Evolutionary conservation across 805 yeast species (phyloP).

Genomic region (Candida methanosorbosa): DNA sequence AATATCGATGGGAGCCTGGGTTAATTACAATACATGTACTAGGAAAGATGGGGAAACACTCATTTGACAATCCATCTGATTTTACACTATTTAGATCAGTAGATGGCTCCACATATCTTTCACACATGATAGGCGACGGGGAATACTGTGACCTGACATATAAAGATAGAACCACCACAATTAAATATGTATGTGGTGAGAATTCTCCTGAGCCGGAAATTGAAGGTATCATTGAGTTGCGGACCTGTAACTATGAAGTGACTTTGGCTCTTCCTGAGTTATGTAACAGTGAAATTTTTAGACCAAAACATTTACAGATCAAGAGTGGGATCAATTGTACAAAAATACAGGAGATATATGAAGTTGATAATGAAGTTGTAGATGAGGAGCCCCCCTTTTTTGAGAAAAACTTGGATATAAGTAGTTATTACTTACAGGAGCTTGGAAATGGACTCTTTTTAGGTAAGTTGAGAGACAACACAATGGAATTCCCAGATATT

Average conservation of each 20-base stretch:
- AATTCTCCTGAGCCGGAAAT: constrained; percentile 9
- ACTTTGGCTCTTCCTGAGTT: constrained; percentile 14
- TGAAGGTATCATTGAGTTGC: constrained; percentile 17
- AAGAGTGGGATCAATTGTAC: constrained; percentile 12
- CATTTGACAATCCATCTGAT: constrained; percentile 11
- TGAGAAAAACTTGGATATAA: background rate
- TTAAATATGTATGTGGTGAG: constrained; percentile 20
- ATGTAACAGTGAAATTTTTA: constrained; percentile 14
- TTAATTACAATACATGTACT: constrained; percentile 9
- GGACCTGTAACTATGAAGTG: constrained; percentile 23
- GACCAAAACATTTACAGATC: constrained; percentile 4
- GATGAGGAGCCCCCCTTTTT: background rate
- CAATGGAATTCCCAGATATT: background rate
- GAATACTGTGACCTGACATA: constrained; percentile 25
- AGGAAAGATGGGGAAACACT: constrained; percentile 7
- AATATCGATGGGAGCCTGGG: too few relatives aligned
- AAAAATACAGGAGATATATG: constrained; percentile 5
- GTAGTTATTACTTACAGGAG: background rate
- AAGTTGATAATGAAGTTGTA: background rate
- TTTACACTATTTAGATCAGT: constrained; percentile 14
- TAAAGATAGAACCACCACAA: constrained; percentile 15
- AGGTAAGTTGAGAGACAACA: constrained; percentile 3
- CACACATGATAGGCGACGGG: constrained; percentile 21
- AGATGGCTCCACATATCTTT: constrained; percentile 19
- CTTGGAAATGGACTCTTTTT: constrained; percentile 11